Percentiles rank a stretch among this genome's conserved stretches.
Evolutionary conservation across 257 asterid species (phyloP).

Genomic region (Penstemon barbatus): DNA sequence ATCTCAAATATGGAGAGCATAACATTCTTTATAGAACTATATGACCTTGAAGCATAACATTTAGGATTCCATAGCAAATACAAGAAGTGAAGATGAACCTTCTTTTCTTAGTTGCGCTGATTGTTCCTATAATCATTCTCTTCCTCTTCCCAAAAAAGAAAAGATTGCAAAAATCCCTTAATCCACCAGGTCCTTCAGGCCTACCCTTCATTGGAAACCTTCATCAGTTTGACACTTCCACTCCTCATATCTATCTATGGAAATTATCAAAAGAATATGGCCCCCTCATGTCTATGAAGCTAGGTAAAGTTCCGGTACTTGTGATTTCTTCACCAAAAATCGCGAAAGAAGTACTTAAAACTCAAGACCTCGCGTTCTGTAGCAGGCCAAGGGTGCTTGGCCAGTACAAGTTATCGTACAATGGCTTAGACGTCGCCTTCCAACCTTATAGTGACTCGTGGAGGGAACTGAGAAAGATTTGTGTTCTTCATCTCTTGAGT

Average conservation of each 20-base stretch:
- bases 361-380: conserved; percentile 19
- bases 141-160: background rate
- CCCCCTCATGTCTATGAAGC: conserved; percentile 25
- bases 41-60: too few species aligned
- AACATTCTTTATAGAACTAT: too few species aligned
- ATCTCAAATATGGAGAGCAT: too few species aligned
- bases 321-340: conserved; percentile 20
- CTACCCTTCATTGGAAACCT: conserved; percentile 28
- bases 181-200: conserved; percentile 26
- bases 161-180: background rate
- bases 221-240: conserved; percentile 16
- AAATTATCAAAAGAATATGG: conserved; percentile 12
- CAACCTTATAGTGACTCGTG: conserved; percentile 17
- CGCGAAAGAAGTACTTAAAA: conserved; percentile 23
- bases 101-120: background rate
- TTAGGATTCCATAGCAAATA: too few species aligned
- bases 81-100: conserved; percentile 1
- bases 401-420: conserved; percentile 4
- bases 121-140: background rate
- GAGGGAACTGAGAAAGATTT: conserved; percentile 21
- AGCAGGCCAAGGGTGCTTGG: conserved; percentile 11
- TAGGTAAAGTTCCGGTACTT: conserved; percentile 5
- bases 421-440: conserved; percentile 21
- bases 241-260: conserved; percentile 25
- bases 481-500: conserved; percentile 22